These are phyloP conservation scores for Fusarium sp. DNA, from an alignment of 2,329 filamentous ascomycete genomes.

Conservation along the genomic window DNA sequence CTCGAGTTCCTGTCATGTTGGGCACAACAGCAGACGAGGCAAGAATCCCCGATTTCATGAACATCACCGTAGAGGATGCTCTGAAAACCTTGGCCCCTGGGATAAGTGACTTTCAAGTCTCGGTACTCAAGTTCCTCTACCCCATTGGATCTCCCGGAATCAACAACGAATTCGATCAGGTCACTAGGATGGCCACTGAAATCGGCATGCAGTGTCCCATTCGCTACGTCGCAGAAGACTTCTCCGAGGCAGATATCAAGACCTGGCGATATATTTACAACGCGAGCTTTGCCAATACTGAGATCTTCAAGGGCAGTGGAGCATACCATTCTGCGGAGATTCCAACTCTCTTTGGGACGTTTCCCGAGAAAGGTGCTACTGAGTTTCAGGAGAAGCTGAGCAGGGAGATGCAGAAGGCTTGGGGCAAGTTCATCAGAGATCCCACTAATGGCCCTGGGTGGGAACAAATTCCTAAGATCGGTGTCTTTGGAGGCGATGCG, in stretches of 20 bases:
- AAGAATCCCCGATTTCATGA: constrained; percentile 8
- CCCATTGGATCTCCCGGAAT: constrained; percentile 26
- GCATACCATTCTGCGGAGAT: constrained; percentile 60
- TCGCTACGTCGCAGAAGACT: constrained; percentile 45
- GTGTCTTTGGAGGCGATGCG: constrained; percentile 39
- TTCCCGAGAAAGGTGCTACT: constrained; percentile 26
- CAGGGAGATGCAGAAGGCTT: constrained; percentile 41
- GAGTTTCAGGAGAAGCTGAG: constrained; percentile 33
- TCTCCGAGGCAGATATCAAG: constrained; percentile 46
- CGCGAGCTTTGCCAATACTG: constrained; percentile 59
- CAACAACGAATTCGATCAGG: constrained; percentile 26
- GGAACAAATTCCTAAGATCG: constrained; percentile 33
- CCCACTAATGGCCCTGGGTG: constrained; percentile 41
- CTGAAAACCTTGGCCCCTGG: neutral
- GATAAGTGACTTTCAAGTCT: neutral
- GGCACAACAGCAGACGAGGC: constrained; percentile 41
- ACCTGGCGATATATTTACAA: constrained; percentile 59
- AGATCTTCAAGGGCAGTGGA: constrained; percentile 48
- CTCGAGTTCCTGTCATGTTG: constrained; percentile 38
- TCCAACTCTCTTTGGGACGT: constrained; percentile 55
- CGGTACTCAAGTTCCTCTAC: constrained; percentile 19
- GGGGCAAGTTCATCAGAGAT: constrained; percentile 44
- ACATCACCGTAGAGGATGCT: neutral
- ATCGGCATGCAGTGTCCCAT: constrained; percentile 35
- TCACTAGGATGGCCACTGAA: constrained; percentile 35